Evolutionary conservation across 495 filamentous ascomycete genomes (phyloP).

Genomic region (Penicillium lagena): DNA sequence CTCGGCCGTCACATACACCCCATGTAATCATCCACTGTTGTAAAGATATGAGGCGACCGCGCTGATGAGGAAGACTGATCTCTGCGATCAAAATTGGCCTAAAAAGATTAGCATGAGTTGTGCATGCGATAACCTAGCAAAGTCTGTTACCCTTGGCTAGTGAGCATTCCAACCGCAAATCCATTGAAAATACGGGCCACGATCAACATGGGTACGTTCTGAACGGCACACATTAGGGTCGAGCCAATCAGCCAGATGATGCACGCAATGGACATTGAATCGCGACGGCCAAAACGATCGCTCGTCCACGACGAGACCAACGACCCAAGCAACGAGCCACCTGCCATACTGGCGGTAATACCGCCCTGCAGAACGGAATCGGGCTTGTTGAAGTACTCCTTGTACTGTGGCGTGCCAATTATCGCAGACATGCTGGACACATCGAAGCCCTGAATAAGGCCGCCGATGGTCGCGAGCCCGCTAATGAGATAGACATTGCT

Average conservation of each 20-base stretch:
- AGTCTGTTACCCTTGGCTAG: conserved; percentile 10
- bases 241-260: conserved; percentile 14
- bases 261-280: conserved; percentile 21
- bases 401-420: conserved; percentile 58
- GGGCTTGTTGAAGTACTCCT: conserved; percentile 54
- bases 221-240: conserved; percentile 15
- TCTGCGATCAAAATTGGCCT: conserved; percentile 16
- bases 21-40: conserved; percentile 19
- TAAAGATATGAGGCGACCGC: conserved; percentile 11
- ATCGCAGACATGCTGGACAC: conserved; percentile 62
- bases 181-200: conserved; percentile 12
- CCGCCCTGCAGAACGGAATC: conserved; percentile 46
- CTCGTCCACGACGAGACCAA: conserved; percentile 52
- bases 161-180: conserved; percentile 13
- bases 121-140: neutral
- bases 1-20: conserved; percentile 6
- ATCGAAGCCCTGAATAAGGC: conserved; percentile 60
- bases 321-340: conserved; percentile 54
- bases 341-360: conserved; percentile 56
- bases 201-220: conserved; percentile 12
- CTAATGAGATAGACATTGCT: conserved; percentile 51
- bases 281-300: conserved; percentile 53
- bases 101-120: neutral
- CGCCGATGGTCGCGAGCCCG: conserved; percentile 54
- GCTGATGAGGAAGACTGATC: conserved; percentile 15